Base-by-base conservation (phyloP, 768 basidiomycete genomes). In the Crassisporium funariophilum region DNA sequence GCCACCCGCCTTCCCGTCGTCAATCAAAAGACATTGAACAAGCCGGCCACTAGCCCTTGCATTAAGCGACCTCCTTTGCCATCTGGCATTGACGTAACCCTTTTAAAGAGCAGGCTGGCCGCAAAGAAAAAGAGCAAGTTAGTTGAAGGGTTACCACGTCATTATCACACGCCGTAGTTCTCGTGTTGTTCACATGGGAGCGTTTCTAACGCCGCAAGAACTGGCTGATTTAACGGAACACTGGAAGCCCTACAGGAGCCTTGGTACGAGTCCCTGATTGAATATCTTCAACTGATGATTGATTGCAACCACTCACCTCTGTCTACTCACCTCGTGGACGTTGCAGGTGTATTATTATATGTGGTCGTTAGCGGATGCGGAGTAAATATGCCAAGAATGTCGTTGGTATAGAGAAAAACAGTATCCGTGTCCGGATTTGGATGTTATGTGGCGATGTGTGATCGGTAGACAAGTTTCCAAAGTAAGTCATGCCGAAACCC, bases 201-300 rank as follows among this genome's bases (percentile, higher is more conserved):
- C 82, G 17, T 62, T 92, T 49, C 70, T 94, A 52, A 88, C 88
- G 2, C 88, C 90, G 5, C 69, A 79, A 39, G 90, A 95, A 67
- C 92, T 93, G 91, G 79, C 84, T 49, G 77, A 74, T 19, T 64
- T 95, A 49, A 90, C 91, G 3, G 80, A 80, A 41, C 56, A 68
- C 21, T 95, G 92, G 92, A 78, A 71, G 55, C 92, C 92, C 4
- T 95, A 89, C 60, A 72, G 91, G 55, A 90, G 87, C 57, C 50
- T 94, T 22, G 91, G 88, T 86, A 56, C 64, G 4, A 25, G 23
- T 23, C 15, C 12, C 17, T 21, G 38, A 36, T 24, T 37, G 44
- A 24, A 15, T 21, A 23, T 11, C 21, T 7, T 19, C 27, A 25
- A 31, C 16, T 19, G 25, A 46, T 53, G 42, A 42, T 29, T 22